Evolutionary conservation across 352 stramenopile species (phyloP).

Genomic region (Peronosclerospora sorghi): DNA sequence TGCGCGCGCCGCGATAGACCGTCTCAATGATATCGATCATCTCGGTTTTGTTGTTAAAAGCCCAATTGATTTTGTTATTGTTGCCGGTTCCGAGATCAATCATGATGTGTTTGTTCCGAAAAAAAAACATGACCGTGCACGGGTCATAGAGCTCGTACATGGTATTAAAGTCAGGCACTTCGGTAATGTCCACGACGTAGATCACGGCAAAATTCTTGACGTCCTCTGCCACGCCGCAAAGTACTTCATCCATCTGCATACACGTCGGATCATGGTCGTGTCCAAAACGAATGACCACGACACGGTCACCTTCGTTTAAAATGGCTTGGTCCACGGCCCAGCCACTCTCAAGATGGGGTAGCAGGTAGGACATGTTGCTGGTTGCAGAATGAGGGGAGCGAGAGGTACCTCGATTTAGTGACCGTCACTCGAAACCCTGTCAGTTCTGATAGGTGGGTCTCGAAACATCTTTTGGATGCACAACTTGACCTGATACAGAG

Average conservation of each 20-base stretch:
- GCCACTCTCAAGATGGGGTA: slow-evolving; percentile 94
- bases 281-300: slow-evolving; percentile 98
- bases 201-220: slow-evolving; percentile 99
- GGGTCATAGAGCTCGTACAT: slow-evolving; percentile 99
- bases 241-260: slow-evolving; percentile 98
- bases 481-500: neutral
- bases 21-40: slow-evolving; percentile 99
- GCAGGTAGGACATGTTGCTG: slow-evolving; percentile 91
- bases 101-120: slow-evolving; percentile 99
- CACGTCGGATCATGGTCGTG: slow-evolving; percentile 96
- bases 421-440: slow-evolving; percentile 6
- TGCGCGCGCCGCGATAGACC: slow-evolving; percentile 95
- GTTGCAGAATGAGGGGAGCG: neutral
- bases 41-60: slow-evolving; percentile 95
- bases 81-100: slow-evolving; percentile 99
- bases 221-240: slow-evolving; percentile 94
- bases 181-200: slow-evolving; percentile 91
- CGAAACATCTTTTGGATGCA: neutral
- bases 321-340: slow-evolving; percentile 99
- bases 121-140: slow-evolving; percentile 99
- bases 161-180: slow-evolving; percentile 98
- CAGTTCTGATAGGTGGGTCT: neutral
- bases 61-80: slow-evolving; percentile 99
- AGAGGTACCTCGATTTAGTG: neutral
- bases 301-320: slow-evolving; percentile 94